These are phyloP conservation scores for Scytalidium sp. DNA, from an alignment of 2,329 filamentous ascomycete species.

Conservation along the genomic window DNA sequence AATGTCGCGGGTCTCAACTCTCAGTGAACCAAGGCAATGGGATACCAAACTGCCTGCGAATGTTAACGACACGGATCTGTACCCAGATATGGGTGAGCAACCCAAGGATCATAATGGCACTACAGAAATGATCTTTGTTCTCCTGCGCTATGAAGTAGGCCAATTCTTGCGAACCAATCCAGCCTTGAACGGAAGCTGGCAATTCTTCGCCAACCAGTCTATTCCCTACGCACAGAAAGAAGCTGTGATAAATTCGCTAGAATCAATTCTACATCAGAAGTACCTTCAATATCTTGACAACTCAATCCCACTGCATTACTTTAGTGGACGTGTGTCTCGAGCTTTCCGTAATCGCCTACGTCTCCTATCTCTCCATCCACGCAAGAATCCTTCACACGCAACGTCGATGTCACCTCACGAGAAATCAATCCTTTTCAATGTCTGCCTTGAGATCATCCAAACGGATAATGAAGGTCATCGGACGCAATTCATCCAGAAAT, in stretches of 20 bases:
- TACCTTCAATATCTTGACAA: conserved; percentile 39
- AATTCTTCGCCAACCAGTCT: conserved; percentile 1
- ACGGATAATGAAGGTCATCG: conserved; percentile 26
- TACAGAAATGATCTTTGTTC: conserved; percentile 29
- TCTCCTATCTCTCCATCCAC: conserved; percentile 30
- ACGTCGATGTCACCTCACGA: conserved; percentile 10
- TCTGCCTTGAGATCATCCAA: conserved; percentile 16
- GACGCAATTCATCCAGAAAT: conserved; percentile 21
- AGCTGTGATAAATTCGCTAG: conserved; percentile 24
- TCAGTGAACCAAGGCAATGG: conserved; percentile 37
- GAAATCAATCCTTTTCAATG: conserved; percentile 13
- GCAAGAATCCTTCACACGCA: conserved; percentile 18
- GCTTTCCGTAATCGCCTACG: conserved; percentile 26
- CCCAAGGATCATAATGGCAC: conserved; percentile 12
- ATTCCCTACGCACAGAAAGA: conserved; percentile 17
- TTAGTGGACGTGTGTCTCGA: conserved; percentile 23
- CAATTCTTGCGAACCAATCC: conserved; percentile 13
- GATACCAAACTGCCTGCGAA: conserved; percentile 45
- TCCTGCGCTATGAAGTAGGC: conserved; percentile 26
- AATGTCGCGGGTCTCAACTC: conserved; percentile 47
- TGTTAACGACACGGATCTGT: conserved; percentile 15
- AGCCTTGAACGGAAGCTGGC: neutral
- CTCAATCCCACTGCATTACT: conserved; percentile 34
- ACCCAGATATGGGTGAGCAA: conserved; percentile 17
- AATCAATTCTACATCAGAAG: conserved; percentile 33